phyloP scores from a whole-genome alignment of 306 rosid genomes.

The Cucumis cinereus region DNA sequence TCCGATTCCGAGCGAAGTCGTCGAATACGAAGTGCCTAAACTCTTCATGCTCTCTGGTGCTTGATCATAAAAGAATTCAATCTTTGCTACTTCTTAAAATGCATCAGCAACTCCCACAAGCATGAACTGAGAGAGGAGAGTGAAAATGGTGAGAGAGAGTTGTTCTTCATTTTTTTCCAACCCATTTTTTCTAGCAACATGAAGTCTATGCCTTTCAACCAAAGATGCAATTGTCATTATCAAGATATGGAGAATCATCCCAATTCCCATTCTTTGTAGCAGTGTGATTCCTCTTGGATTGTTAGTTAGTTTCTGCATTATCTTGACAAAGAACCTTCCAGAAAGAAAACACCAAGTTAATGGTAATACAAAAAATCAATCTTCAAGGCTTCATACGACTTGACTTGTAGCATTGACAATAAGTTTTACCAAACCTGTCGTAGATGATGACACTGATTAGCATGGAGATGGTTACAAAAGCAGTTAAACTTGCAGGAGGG shows the following conservation, averaged over 20 bases:
- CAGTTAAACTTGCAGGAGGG: constrained; percentile 67
- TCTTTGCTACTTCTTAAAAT: constrained; percentile 63
- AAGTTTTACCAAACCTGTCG: constrained; percentile 18
- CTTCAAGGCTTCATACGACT: not conserved
- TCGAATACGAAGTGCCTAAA: constrained; percentile 62
- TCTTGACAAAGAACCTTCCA: constrained; percentile 39
- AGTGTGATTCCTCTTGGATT: constrained; percentile 81
- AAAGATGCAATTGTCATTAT: constrained; percentile 55
- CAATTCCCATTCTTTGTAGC: constrained; percentile 73
- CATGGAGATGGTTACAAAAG: constrained; percentile 65
- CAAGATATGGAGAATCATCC: constrained; percentile 53
- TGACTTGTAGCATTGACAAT: not conserved
- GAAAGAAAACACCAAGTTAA: not conserved
- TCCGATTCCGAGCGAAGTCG: constrained; percentile 67
- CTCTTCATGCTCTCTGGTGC: constrained; percentile 82
- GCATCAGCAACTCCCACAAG: constrained; percentile 76
- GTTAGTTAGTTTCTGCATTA: constrained; percentile 44
- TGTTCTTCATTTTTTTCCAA: constrained; percentile 27
- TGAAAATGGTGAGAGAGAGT: constrained; percentile 59
- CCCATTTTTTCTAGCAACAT: constrained; percentile 34
- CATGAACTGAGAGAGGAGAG: constrained; percentile 66
- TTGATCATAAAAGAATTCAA: constrained; percentile 88
- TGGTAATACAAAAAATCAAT: not conserved
- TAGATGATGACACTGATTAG: constrained; percentile 60
- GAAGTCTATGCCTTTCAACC: constrained; percentile 52